These are phyloP conservation scores for Trichoderma sp. DNA, from an alignment of 2,329 filamentous ascomycete genomes.

Conservation along the genomic window DNA sequence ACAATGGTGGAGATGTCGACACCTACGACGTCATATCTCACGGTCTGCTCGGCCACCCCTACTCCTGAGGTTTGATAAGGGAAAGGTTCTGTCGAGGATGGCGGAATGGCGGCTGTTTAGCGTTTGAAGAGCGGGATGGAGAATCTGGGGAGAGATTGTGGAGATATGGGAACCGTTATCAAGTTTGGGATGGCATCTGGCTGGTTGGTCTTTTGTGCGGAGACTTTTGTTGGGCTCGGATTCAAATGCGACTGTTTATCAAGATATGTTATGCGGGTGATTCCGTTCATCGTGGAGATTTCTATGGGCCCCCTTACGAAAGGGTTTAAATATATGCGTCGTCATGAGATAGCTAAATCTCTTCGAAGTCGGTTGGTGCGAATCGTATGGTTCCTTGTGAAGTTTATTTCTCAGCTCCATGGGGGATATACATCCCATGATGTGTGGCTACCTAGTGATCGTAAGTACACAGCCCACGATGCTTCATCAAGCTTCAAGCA, in stretches of 20 bases:
- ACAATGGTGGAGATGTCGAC: conserved; percentile 22
- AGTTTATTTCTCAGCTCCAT: not conserved
- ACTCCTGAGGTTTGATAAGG: not conserved
- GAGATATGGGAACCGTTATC: not conserved
- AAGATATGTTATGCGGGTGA: not conserved
- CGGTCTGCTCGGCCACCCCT: conserved; percentile 27
- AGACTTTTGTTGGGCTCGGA: not conserved
- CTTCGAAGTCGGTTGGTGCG: not conserved
- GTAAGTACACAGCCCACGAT: not conserved
- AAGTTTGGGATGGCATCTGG: not conserved
- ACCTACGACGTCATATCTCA: conserved; percentile 28
- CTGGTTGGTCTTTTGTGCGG: not conserved
- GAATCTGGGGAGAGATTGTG: not conserved
- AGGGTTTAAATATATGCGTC: not conserved
- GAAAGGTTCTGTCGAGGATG: not conserved
- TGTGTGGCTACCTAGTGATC: not conserved
- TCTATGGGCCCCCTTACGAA: not conserved
- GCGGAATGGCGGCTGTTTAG: not conserved
- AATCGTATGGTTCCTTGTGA: not conserved
- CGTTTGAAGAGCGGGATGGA: not conserved
- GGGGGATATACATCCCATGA: not conserved
- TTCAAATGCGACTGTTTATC: not conserved
- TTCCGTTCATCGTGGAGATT: too few relatives aligned
- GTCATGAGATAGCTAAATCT: not conserved
- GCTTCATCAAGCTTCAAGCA: not conserved